A percentile compares a stretch with the other conserved stretches of the same genome.
Evolutionary conservation across 2,329 filamentous ascomycete species (phyloP).

Genomic region (Nigrospora oryzae): DNA sequence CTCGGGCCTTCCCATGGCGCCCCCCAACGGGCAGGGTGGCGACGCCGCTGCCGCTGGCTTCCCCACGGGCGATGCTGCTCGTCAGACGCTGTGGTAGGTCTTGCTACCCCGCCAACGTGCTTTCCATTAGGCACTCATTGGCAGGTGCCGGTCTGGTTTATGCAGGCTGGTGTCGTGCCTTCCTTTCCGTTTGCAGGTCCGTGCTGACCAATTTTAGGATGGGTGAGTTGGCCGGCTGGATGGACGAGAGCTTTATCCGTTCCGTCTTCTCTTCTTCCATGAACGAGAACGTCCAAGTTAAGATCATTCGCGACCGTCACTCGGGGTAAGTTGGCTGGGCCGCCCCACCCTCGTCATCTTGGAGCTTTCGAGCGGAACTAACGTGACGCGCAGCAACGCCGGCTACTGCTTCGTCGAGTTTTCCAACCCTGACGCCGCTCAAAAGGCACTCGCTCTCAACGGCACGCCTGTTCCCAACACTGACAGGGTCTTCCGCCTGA

Average conservation of each 20-base stretch:
- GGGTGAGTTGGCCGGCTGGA: slow-evolving; percentile 98
- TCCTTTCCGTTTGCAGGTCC: not conserved
- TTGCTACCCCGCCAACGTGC: no score
- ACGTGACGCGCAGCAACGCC: slow-evolving; percentile 59
- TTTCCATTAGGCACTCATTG: no score
- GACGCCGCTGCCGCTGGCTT: slow-evolving; percentile 21
- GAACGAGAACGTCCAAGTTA: slow-evolving; percentile 92
- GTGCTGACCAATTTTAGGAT: slow-evolving; percentile 54
- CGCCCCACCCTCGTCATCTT: no score
- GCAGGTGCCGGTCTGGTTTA: not conserved
- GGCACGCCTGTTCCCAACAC: slow-evolving; percentile 89
- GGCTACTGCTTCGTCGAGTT: slow-evolving; percentile 99
- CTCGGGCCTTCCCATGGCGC: slow-evolving; percentile 17
- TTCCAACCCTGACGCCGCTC: slow-evolving; percentile 69
- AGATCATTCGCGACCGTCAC: slow-evolving; percentile 99
- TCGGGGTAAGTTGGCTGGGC: slow-evolving; percentile 58
- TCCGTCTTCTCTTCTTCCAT: slow-evolving; percentile 83
- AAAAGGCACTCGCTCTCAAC: slow-evolving; percentile 85
- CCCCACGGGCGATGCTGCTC: slow-evolving; percentile 32
- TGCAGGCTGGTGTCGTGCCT: not conserved
- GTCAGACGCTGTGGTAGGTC: slow-evolving; percentile 49
- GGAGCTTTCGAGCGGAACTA: no score
- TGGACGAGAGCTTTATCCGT: slow-evolving; percentile 98
- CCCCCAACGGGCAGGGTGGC: slow-evolving; percentile 23
- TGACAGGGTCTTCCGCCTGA: slow-evolving; percentile 92